Evolutionary conservation across 192 early-diverging fungal genomes (phyloP).

Genomic region (Podila minutissima): DNA sequence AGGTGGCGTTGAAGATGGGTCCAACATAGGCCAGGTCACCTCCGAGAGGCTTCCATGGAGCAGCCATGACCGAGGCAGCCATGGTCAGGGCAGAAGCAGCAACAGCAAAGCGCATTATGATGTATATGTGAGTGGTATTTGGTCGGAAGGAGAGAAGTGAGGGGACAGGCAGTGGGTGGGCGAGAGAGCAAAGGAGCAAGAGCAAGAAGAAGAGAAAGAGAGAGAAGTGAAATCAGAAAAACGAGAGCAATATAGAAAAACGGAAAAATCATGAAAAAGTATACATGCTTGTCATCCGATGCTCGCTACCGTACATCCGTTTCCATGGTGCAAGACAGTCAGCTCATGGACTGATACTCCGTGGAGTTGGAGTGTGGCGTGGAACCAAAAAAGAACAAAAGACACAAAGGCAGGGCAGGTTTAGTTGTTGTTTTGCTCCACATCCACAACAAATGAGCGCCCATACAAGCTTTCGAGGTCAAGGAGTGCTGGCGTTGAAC

Average conservation of each 20-base stretch:
- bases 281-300: too few species aligned
- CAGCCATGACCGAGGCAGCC: constrained; percentile 18
- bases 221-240: not conserved
- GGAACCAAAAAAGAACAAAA: too few species aligned
- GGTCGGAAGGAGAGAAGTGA: constrained; percentile 25
- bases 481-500: too few species aligned
- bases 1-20: constrained; percentile 32
- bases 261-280: too few species aligned
- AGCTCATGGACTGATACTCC: too few species aligned
- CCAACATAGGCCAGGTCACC: constrained; percentile 36
- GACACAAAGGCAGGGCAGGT: too few species aligned
- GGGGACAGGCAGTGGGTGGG: not conserved
- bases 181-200: constrained; percentile 3
- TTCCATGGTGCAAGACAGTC: too few species aligned
- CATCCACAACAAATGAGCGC: too few species aligned
- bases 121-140: not conserved
- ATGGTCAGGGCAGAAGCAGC: constrained; percentile 18
- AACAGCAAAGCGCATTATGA: constrained; percentile 33
- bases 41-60: constrained; percentile 37
- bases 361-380: too few species aligned
- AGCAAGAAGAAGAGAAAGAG: not conserved
- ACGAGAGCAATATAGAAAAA: constrained; percentile 1
- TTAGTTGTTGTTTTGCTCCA: too few species aligned
- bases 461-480: too few species aligned
- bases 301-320: too few species aligned